Base-by-base conservation (phyloP, 805 yeast species). In the Candida tallmaniae region DNA sequence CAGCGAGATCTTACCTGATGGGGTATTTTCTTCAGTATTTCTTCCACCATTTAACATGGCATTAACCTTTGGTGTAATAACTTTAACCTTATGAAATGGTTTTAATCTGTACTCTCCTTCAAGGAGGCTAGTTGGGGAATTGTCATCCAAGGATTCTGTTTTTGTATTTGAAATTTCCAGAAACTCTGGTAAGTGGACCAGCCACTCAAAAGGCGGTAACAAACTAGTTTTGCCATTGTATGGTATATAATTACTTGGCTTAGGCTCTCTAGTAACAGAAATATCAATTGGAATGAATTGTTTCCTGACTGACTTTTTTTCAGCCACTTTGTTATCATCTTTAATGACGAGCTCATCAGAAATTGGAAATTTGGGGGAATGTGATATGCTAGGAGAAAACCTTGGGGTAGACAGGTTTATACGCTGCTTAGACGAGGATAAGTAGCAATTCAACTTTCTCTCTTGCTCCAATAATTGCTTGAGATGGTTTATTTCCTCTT, bases 401-500 rank as follows among this genome's bases (percentile, higher is more conserved):
- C 18, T 30, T 21, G 39, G 27, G 14, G 39, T 21, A 10, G 36
- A 27, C 12, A 7, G 19, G n/a, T 10, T 23, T 12, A 16, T 8
- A 2, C 23, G 30, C 5, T 26, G 31, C 21, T 29, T 26, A 16
- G 26, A 37, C 16, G 46, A 40, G 3, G 43, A 17, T n/a, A 38
- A 33, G n/a, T 27, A 29, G 9, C 35, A 37, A 36, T 46, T 52
- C 7, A 50, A 29, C 27, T 42, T 38, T 29, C 51, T 46, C 38
- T 58, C 60, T 23, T 52, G 47, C 10, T 30, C 32, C 29, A 58
- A 41, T 15, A 58, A 42, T 12, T 44, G 32, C 27, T 46, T 51
- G 16, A 56, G 40, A 28, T 50, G 45, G 10, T 45, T 40, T 13
- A 53, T 55, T 38, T 57, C 60, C 12, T 45, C 40, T 34, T 52